Base-by-base conservation (phyloP, 2,329 filamentous ascomycete genomes). In the Dactylellina cionopaga region DNA sequence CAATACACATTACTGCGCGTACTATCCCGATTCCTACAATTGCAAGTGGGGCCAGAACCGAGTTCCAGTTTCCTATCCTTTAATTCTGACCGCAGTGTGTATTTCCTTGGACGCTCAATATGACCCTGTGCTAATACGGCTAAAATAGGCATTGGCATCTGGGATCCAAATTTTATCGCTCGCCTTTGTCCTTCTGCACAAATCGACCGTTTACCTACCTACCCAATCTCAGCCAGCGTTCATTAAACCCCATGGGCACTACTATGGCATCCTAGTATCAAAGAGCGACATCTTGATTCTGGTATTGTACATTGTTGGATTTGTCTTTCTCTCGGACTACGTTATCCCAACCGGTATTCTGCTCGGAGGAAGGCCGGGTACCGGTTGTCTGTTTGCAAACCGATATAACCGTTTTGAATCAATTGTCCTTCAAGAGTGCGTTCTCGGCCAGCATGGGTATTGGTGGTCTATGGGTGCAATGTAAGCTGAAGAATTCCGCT, bases 401-500 rank as follows among this genome's bases (percentile, higher is more conserved):
- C 15, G 22, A 49, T 49, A 27, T 29, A 31, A 49, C 10, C 22
- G 25, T 3, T 49, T 19, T 15, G 25, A n/a, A 24, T 9, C 44
- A n/a, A 24, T 29, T 7, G 44, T 49, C 2, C 44, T 49, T 9
- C 22, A 49, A 49, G 44, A 49, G n/a, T 27, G 44, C 22, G 44
- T 49, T 24, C 44, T 49, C 44, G 44, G 22, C 5, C 44, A 49
- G n/a, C 44, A 49, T 15, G 44, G 44, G 19, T 49, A 49, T 22
- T 49, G 44, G 44, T 49, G 44, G 44, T 49, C 22, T 13, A 49
- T 49, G 44, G 22, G 44, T 49, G 44, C 44, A 17, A 49, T 49
- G 44, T 49, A 29, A 49, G 44, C 22, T 19, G 13, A n/a, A 29
- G 44, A 49, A 49, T 10, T 49, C 25, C 39, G 39, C 39, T 43